Evolutionary conservation across 2,329 filamentous ascomycete genomes (phyloP).

Genomic region (Parastagonospora avenae): DNA sequence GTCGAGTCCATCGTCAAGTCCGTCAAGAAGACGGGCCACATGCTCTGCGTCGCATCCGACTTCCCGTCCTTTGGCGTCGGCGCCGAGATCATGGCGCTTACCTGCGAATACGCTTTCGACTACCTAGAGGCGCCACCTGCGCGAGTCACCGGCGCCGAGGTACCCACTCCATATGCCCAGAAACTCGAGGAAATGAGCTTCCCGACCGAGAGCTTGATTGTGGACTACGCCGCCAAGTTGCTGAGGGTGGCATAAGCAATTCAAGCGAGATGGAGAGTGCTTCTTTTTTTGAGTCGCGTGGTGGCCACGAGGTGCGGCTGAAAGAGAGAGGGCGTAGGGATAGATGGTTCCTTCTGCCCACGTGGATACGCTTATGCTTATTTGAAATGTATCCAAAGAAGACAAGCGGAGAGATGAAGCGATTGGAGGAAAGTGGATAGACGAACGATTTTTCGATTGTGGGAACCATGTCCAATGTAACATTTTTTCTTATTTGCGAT

Average conservation of each 20-base stretch:
- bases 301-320: background rate
- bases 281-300: background rate
- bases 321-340: background rate
- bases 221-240: conserved; percentile 86
- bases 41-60: conserved; percentile 91
- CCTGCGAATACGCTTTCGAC: conserved; percentile 98
- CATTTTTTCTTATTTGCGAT: no score
- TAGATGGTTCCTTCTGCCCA: no score
- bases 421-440: no score
- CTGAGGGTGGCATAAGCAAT: conserved; percentile 67
- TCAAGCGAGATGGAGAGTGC: background rate
- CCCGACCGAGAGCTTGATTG: conserved; percentile 87
- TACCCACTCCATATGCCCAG: conserved; percentile 92
- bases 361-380: background rate
- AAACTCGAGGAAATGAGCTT: conserved; percentile 95
- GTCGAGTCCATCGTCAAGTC: conserved; percentile 94
- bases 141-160: conserved; percentile 94
- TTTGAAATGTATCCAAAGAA: background rate
- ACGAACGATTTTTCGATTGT: no score
- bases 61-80: conserved; percentile 95
- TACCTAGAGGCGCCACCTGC: conserved; percentile 94
- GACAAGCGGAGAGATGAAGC: no score
- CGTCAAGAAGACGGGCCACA: conserved; percentile 95
- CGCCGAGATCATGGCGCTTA: conserved; percentile 88
- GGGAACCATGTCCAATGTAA: no score